Base-by-base conservation (phyloP, 2,329 filamentous ascomycete genomes). In the Cryoendolithus antarcticus region DNA sequence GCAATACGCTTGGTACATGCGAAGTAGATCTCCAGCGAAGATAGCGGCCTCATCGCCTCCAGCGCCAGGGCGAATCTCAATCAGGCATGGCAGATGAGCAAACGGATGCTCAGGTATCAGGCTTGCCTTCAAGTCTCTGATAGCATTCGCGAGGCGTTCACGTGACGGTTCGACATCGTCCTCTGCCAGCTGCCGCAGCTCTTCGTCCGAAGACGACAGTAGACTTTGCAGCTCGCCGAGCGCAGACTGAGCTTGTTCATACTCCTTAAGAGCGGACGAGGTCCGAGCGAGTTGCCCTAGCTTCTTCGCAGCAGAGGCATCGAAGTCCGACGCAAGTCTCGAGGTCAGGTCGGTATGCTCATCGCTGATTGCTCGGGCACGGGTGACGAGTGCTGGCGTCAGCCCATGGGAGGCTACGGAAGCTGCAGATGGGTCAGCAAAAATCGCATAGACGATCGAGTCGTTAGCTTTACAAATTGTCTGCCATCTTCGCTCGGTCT, bases 91-190 rank as follows among this genome's bases (percentile, higher is more conserved):
- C 50, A 96, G 72, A 45, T 86, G 74, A 27, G 85, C 85, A 57
- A 95, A 98, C 2, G 88, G 84, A 58, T 98, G 88, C 31, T 77
- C 75, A 1, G 91, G 91, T 10, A 93, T 82, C 38, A 98, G 71
- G 34, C 82, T 77, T 13, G 72, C 75, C 19, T 85, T 85, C 32
- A 98, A 71, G 29, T 73, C 74, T 30, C 70, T 70, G 0, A 77
- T 77, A 19, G 93, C 72, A 1, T 63, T 56, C 2, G 72, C 68
- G 15, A 95, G 71, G 42, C 73, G 67, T 4, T 69, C 62, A 10
- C 71, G 66, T 8, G 84, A 86, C 2, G 71, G 60, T n/a, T 67
- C 64, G 6, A 96, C 70, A 57, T 98, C 91, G 39, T 78, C 72
- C 31, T 68, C 59, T 5, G 77, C 77, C 33, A 81, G 65, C 24